Conservation (phyloP, 2,329 filamentous ascomycete genomes). For the Xenosphaeropsis pyriputrescens region DNA sequence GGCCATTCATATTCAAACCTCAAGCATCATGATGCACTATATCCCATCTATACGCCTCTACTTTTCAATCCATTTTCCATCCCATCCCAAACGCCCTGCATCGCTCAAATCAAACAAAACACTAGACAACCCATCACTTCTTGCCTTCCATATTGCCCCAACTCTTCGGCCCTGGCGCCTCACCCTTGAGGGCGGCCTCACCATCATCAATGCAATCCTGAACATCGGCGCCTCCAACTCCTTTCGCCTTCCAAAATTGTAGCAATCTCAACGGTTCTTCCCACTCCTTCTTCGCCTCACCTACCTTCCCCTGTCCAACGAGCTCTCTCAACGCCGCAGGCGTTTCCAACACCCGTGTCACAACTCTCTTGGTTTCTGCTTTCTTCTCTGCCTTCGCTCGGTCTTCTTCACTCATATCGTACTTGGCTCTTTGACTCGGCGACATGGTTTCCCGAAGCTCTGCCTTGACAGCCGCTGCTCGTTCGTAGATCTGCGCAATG, state of each 20-base stretch:
- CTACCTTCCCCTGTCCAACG: conserved; percentile 40
- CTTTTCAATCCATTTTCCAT: no score
- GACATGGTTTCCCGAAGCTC: conserved; percentile 11
- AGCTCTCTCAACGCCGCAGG: conserved; percentile 37
- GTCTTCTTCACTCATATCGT: conserved; percentile 25
- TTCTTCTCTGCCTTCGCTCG: background rate
- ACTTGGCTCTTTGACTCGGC: conserved; percentile 1
- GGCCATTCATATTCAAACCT: no score
- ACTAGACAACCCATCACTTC: no score
- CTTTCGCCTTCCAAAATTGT: conserved; percentile 16
- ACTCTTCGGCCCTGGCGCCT: conserved; percentile 7
- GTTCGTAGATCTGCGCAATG: conserved; percentile 56
- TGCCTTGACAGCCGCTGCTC: conserved; percentile 11
- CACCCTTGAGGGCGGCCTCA: conserved; percentile 13
- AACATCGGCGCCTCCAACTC: conserved; percentile 17
- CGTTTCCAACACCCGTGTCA: conserved; percentile 3
- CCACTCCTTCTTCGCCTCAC: conserved; percentile 46
- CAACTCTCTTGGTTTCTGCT: conserved; percentile 1
- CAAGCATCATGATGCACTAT: no score
- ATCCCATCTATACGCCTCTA: no score
- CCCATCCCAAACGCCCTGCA: no score
- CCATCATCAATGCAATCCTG: conserved; percentile 18
- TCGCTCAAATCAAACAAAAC: no score
- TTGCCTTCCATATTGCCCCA: conserved; percentile 8
- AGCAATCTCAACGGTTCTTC: conserved; percentile 16